Base-by-base conservation (phyloP, 2,329 filamentous ascomycete species). In the Ampelomyces quisqualis region DNA sequence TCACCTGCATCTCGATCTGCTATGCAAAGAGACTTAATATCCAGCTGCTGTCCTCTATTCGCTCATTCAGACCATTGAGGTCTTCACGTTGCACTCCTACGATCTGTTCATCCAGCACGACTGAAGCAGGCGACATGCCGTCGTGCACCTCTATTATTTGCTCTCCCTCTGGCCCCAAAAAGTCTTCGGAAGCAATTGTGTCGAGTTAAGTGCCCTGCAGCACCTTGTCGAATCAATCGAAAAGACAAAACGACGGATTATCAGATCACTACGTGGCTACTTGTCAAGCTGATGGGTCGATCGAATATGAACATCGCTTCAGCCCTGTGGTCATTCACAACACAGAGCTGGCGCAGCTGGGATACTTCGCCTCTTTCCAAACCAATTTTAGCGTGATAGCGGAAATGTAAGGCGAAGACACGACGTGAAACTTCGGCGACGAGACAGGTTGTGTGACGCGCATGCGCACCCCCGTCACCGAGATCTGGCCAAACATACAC, bases 91-190 rank as follows among this genome's bases (percentile, higher is more conserved):
- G 6, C 23, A 31, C 3, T 40, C 36, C 2, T 28, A 13, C 14
- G 14, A 32, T 7, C 8, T 40, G 1, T 40, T 23, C 7, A 3
- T 36, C 4, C 23, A 33, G 17, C 37, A 32, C 17, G 13, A 21
- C 10, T 13, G 40, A 0, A 5, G 18, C 11, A 26, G 18, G n/a
- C 37, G 42, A 1, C 42, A 18, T 22, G 37, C 32, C 4, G 32
- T 23, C 5, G 27, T 45, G 5, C 42, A 45, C 19, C 22, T 45
- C 13, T 36, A 45, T n/a, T 37, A 45, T 14, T 8, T 45, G 2
- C 28, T 45, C 11, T 40, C 38, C 7, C 18, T 45, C 1, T 45
- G 42, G 37, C 33, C 37, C 1, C n/a, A n/a, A n/a, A n/a, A n/a
- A n/a, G n/a, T n/a, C n/a, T n/a, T n/a, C n/a, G n/a, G n/a, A n/a